These are phyloP conservation scores for Rubroshorea leprosula DNA, from an alignment of 345 rosid species.

Conservation along the genomic window DNA sequence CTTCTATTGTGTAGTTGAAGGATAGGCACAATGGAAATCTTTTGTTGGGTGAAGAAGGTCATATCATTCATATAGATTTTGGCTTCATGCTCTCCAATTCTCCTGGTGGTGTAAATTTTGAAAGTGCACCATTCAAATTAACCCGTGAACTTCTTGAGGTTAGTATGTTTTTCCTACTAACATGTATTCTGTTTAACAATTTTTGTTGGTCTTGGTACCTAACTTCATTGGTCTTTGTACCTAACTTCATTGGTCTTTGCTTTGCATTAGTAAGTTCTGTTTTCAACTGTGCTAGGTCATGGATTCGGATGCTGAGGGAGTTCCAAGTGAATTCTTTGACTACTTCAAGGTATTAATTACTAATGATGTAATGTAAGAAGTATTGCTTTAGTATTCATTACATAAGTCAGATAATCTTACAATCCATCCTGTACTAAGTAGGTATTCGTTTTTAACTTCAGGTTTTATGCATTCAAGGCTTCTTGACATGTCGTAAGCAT, in stretches of 20 bases:
- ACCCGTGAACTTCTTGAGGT: slow-evolving; percentile 99
- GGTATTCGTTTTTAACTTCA: slow-evolving; percentile 22
- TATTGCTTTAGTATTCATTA: not conserved
- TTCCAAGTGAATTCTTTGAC: slow-evolving; percentile 99
- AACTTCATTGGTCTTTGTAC: slow-evolving; percentile 4
- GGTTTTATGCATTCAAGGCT: slow-evolving; percentile 99
- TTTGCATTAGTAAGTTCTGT: slow-evolving; percentile 11
- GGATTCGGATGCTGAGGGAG: slow-evolving; percentile 99
- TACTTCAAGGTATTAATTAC: slow-evolving; percentile 76
- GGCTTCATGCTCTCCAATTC: slow-evolving; percentile 99
- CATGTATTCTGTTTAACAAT: slow-evolving; percentile 4
- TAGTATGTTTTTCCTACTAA: slow-evolving; percentile 3
- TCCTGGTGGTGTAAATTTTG: slow-evolving; percentile 99
- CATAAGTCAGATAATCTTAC: slow-evolving; percentile 6
- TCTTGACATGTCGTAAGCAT: slow-evolving; percentile 94
- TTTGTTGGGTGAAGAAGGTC: slow-evolving; percentile 95
- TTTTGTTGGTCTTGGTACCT: slow-evolving; percentile 7
- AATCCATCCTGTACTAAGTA: slow-evolving; percentile 4
- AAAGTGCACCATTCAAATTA: slow-evolving; percentile 98
- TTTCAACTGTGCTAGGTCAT: slow-evolving; percentile 53
- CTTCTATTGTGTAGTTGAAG: slow-evolving; percentile 50
- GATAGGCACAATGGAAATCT: slow-evolving; percentile 98
- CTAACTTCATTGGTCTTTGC: slow-evolving; percentile 4
- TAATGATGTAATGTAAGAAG: not conserved
- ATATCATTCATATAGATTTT: slow-evolving; percentile 96